Conservation (phyloP, 306 rosid genomes). For the Glycyrrhiza uralensis region DNA sequence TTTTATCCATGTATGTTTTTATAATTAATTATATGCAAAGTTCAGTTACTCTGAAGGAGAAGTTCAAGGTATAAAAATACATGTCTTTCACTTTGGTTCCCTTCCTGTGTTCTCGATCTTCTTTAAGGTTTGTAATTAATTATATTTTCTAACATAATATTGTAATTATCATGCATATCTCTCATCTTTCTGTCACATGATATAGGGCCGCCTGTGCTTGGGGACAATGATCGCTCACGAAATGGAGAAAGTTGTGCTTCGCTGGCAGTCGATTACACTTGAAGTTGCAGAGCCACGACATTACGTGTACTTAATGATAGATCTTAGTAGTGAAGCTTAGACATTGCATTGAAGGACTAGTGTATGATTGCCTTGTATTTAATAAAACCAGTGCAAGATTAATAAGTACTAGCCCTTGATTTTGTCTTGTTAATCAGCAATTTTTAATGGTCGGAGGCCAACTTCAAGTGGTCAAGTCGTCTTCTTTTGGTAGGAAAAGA, state of each 20-base stretch:
- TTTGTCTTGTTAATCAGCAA: conserved; percentile 29
- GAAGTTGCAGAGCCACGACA: conserved; percentile 32
- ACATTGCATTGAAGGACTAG: conserved; percentile 41
- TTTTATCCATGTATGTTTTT: neutral
- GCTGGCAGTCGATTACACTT: conserved; percentile 8
- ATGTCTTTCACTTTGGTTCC: neutral
- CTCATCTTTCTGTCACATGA: conserved; percentile 25
- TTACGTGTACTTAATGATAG: conserved; percentile 31
- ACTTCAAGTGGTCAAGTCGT: conserved; percentile 25
- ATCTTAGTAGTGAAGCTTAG: conserved; percentile 38
- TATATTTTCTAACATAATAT: neutral
- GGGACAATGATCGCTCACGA: conserved; percentile 64
- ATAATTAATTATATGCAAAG: neutral
- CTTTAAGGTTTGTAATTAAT: neutral
- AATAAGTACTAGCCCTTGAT: conserved; percentile 43
- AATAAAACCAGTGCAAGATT: conserved; percentile 39
- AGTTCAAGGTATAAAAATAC: neutral
- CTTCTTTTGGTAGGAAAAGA: conserved; percentile 30
- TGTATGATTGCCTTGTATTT: conserved; percentile 37
- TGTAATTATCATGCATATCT: conserved; percentile 19
- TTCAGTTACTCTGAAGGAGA: neutral
- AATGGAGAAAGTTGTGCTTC: conserved; percentile 28
- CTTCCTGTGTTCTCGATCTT: neutral
- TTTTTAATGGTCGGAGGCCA: conserved; percentile 31
- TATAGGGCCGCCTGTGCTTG: conserved; percentile 90